These are phyloP conservation scores for Cladosporium sp. DNA, from an alignment of 2,329 filamentous ascomycete genomes.

Conservation along the genomic window DNA sequence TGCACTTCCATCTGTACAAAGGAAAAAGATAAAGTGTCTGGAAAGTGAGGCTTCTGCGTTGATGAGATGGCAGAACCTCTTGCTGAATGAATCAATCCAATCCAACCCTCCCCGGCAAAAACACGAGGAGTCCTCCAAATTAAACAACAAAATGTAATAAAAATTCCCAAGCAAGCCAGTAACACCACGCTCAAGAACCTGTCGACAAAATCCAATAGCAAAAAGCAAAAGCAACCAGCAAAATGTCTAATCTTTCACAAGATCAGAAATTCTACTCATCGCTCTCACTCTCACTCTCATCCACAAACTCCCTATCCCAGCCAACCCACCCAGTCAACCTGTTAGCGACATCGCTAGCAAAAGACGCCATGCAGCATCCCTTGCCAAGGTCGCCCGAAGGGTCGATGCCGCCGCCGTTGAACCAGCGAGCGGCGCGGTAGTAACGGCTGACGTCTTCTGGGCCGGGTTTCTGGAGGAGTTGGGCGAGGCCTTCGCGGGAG, in stretches of 20 bases:
- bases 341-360: conserved; percentile 49
- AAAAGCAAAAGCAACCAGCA: not conserved
- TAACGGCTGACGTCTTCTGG: conserved; percentile 31
- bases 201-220: not conserved
- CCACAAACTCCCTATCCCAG: conserved; percentile 8
- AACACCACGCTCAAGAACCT: conserved; percentile 13
- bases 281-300: not conserved
- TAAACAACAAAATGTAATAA: not conserved
- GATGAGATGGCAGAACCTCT: too few relatives aligned
- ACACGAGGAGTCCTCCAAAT: not conserved
- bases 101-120: not conserved
- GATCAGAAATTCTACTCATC: too few relatives aligned
- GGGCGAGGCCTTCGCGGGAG: conserved; percentile 38
- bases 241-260: too few relatives aligned
- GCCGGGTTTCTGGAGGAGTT: conserved; percentile 33
- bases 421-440: conserved; percentile 46
- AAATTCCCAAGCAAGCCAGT: not conserved
- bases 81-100: not conserved
- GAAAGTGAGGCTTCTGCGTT: too few relatives aligned
- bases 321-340: conserved; percentile 40
- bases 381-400: conserved; percentile 35
- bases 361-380: conserved; percentile 48
- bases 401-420: conserved; percentile 42
- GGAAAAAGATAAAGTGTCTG: too few relatives aligned
- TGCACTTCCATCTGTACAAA: too few relatives aligned